Evolutionary conservation across 2,329 filamentous ascomycete species (phyloP), one percentile per base, ranked within the genome.

Genomic region (Chlorencoelia australis): DNA sequence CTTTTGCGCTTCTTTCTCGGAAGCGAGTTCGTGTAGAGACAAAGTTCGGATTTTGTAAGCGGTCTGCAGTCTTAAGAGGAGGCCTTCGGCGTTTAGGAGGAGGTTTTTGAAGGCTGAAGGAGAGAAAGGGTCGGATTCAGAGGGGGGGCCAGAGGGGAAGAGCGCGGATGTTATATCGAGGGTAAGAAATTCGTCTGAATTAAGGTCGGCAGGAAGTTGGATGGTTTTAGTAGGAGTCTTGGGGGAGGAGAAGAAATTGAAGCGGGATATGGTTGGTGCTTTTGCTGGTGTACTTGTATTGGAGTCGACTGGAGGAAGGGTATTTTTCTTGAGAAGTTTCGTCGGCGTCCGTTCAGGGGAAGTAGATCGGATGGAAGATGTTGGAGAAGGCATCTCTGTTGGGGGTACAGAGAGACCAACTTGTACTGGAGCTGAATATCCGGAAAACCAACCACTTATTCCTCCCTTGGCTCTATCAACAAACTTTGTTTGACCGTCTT

Each of bases 51-150:
- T 57, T 31, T 69, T 69, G 53, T 79, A 79, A 19, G 74, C 75
- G 8, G 56, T 58, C 48, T 79, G 77, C 45, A 79, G 68, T 50
- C 63, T 68, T 15, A 59, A 61, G 16, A 80, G 53, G 4, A 79
- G 57, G 4, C 70, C 68, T 4, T 62, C 59, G 3, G 76, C 75
- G 39, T 73, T 75, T 44, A 61, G 57, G 40, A 73, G 71, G n/a
- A 78, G 61, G 50, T 73, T 77, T 52, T 74, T 75, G 57, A 68
- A 79, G 7, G 69, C 68, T 0, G 69, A 64, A 0, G 73, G 73
- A 1, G 73, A 75, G 53, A 75, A 74, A 1, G 67, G 51, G 26
- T 74, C 68, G 24, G 62, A 56, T 9, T 67, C 62, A 0, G 50
- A 46, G 1, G 68, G 60, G 0, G 59, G 49, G 2, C 61, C 59